Conservation (phyloP, 164 flowering plant species). For the Platanus orientalis region DNA sequence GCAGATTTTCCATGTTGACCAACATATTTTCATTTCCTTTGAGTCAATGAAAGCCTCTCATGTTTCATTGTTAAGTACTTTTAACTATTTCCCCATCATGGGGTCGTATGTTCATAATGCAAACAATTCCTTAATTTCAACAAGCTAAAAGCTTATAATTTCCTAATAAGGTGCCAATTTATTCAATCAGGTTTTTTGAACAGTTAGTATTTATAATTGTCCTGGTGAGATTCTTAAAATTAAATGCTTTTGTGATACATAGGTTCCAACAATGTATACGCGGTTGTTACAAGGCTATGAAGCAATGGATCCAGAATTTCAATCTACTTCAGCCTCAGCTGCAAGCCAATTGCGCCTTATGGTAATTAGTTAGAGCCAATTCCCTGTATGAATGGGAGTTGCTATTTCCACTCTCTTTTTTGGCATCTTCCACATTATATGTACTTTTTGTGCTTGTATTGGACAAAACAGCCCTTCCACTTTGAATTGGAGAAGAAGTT, state of each 20-base stretch:
- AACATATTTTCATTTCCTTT: too few relatives aligned
- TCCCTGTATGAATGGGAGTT: background rate
- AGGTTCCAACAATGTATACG: slow-evolving; percentile 99
- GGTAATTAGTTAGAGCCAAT: slow-evolving; percentile 42
- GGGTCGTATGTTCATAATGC: background rate
- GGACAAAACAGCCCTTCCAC: too few relatives aligned
- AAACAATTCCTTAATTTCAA: background rate
- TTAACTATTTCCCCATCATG: background rate
- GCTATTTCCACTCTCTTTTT: background rate
- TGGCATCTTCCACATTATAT: too few relatives aligned
- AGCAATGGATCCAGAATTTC: slow-evolving; percentile 72
- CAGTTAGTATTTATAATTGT: background rate
- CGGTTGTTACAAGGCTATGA: slow-evolving; percentile 93
- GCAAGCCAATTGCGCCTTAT: slow-evolving; percentile 87
- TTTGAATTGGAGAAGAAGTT: too few relatives aligned
- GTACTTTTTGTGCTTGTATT: too few relatives aligned
- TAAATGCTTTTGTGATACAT: slow-evolving; percentile 14
- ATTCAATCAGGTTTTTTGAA: background rate
- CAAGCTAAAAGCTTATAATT: background rate
- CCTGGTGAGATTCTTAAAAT: background rate
- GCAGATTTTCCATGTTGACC: too few relatives aligned
- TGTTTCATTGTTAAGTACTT: background rate
- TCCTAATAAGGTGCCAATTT: background rate
- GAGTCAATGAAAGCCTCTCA: too few relatives aligned
- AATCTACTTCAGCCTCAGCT: slow-evolving; percentile 69